Evolutionary conservation across 2,329 filamentous ascomycete species (phyloP).

Genomic region (Aspergillus latus): DNA sequence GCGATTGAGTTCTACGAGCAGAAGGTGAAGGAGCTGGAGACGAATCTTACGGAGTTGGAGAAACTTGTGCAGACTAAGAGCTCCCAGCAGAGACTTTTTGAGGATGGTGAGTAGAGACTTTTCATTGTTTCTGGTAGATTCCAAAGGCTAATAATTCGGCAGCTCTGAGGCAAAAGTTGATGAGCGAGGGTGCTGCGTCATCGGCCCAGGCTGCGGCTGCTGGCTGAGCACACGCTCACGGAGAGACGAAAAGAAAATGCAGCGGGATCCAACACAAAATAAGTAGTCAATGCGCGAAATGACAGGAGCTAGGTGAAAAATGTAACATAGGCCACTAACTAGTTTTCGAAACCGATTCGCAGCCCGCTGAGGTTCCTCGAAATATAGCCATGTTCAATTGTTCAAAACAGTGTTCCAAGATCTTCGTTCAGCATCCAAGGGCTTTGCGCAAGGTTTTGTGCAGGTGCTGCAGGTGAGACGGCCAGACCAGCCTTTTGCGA

Average conservation of each 20-base stretch:
- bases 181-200: slow-evolving; percentile 44
- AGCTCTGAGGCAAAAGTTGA: slow-evolving; percentile 56
- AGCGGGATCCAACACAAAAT: not conserved
- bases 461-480: slow-evolving; percentile 8
- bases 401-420: slow-evolving; percentile 32
- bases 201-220: slow-evolving; percentile 34
- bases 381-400: not conserved
- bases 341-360: not conserved
- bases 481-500: not conserved
- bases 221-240: slow-evolving; percentile 18
- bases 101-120: slow-evolving; percentile 66
- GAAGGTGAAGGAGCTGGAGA: slow-evolving; percentile 66
- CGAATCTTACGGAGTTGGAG: slow-evolving; percentile 67
- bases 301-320: not conserved
- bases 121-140: not conserved
- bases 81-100: slow-evolving; percentile 78
- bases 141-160: slow-evolving; percentile 21
- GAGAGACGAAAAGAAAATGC: slow-evolving; percentile 1
- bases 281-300: not conserved
- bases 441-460: slow-evolving; percentile 6
- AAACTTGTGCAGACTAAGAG: slow-evolving; percentile 73
- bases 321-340: slow-evolving; percentile 8
- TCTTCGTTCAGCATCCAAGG: slow-evolving; percentile 25
- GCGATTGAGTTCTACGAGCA: slow-evolving; percentile 66
- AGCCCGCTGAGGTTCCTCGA: not conserved